Evolutionary conservation across 352 stramenopile genomes (phyloP).

Genomic region (Phytophthora vignae): DNA sequence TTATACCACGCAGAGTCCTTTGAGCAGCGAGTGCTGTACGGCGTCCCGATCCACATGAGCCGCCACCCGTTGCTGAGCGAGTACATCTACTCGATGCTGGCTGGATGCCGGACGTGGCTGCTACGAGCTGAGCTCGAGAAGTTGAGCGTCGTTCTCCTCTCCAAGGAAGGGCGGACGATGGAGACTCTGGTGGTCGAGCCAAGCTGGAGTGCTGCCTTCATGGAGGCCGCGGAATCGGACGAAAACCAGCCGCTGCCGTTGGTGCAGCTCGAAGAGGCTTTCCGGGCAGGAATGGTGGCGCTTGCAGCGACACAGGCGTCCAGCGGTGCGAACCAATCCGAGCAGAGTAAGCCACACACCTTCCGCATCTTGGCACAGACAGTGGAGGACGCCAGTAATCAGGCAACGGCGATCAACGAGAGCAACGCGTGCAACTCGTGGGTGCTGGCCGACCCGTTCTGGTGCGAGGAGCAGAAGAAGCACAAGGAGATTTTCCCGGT

Average conservation of each 20-base stretch:
- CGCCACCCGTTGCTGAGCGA: slow-evolving; percentile 75
- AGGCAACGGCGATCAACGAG: slow-evolving; percentile 49
- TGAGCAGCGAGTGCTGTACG: slow-evolving; percentile 67
- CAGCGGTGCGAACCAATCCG: slow-evolving; percentile 1
- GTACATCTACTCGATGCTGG: slow-evolving; percentile 82
- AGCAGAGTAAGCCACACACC: slow-evolving; percentile 33
- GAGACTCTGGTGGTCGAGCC: slow-evolving; percentile 67
- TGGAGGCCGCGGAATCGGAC: slow-evolving; percentile 23
- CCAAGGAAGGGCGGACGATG: slow-evolving; percentile 50
- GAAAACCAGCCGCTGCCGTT: slow-evolving; percentile 50
- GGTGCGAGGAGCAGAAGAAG: slow-evolving; percentile 47
- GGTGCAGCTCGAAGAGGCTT: slow-evolving; percentile 65
- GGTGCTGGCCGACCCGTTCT: slow-evolving; percentile 69
- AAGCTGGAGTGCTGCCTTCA: slow-evolving; percentile 37
- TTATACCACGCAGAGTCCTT: slow-evolving; percentile 57
- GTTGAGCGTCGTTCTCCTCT: slow-evolving; percentile 65
- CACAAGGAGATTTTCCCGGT: slow-evolving; percentile 50
- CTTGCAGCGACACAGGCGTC: slow-evolving; percentile 49
- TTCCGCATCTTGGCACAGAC: slow-evolving; percentile 83
- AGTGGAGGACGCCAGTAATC: slow-evolving; percentile 49
- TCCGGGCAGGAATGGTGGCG: slow-evolving; percentile 66
- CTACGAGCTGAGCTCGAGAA: slow-evolving; percentile 69
- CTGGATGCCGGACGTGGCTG: slow-evolving; percentile 73
- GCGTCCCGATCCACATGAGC: slow-evolving; percentile 83
- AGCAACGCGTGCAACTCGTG: slow-evolving; percentile 63